phyloP scores from a whole-genome alignment of 2,329 filamentous ascomycete genomes.

The Myriosclerotinia curreyana region DNA sequence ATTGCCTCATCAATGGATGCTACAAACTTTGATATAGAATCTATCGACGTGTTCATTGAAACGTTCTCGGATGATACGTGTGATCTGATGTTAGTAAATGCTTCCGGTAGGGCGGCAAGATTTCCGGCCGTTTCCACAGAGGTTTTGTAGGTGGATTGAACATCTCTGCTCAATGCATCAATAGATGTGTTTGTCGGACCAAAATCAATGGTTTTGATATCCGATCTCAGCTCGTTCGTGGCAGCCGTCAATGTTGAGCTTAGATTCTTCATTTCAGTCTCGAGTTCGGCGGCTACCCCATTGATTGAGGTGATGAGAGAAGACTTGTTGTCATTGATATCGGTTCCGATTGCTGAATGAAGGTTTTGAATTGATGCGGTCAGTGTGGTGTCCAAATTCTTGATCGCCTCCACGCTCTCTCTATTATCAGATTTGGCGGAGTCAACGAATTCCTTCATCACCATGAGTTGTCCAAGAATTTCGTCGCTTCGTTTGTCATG shows the following conservation, averaged over 20 bases:
- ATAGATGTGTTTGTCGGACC: constrained; percentile 21
- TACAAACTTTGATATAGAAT: constrained; percentile 22
- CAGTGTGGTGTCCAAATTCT: neutral
- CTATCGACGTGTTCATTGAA: constrained; percentile 21
- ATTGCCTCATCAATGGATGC: constrained; percentile 23
- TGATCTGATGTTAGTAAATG: constrained; percentile 22
- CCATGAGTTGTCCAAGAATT: too few species aligned
- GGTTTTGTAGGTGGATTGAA: constrained; percentile 21
- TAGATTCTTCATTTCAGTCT: constrained; percentile 23
- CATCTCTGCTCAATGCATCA: constrained; percentile 22
- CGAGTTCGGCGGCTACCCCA: constrained; percentile 23
- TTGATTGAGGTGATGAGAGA: neutral
- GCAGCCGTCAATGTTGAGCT: constrained; percentile 21
- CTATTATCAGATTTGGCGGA: too few species aligned
- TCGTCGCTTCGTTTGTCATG: too few species aligned
- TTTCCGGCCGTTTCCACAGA: constrained; percentile 7
- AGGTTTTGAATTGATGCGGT: neutral
- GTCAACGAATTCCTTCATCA: too few species aligned
- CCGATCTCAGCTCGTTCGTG: constrained; percentile 22
- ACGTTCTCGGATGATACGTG: constrained; percentile 21
- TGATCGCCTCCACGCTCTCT: constrained; percentile 14
- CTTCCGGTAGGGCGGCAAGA: constrained; percentile 19
- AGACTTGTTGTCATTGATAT: too few species aligned
- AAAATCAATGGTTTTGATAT: constrained; percentile 25
- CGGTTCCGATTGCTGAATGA: too few species aligned